phyloP scores from a whole-genome alignment of 2,329 filamentous ascomycete species.

The Cladophialophora chaetospira region DNA sequence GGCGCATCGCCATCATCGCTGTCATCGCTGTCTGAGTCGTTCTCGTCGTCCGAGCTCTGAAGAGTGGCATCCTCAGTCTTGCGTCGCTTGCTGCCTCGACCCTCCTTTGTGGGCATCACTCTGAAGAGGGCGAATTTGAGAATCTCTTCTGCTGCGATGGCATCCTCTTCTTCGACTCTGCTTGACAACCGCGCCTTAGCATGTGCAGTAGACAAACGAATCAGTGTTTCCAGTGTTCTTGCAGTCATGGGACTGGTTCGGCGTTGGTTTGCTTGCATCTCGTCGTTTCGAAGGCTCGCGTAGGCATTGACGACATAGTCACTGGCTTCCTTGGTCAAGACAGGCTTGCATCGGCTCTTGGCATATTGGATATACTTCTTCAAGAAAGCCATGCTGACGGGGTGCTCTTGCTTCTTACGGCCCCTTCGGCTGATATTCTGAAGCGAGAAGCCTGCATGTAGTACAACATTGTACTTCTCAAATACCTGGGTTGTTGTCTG shows the following conservation, averaged over 20 bases:
- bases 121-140: slow-evolving; percentile 96
- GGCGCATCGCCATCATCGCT: slow-evolving; percentile 33
- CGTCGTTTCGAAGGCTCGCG: slow-evolving; percentile 90
- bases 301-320: slow-evolving; percentile 91
- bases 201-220: slow-evolving; percentile 93
- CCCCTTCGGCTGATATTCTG: slow-evolving; percentile 51
- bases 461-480: slow-evolving; percentile 94
- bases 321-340: slow-evolving; percentile 86
- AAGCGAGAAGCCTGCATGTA: slow-evolving; percentile 78
- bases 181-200: slow-evolving; percentile 88
- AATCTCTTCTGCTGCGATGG: slow-evolving; percentile 82
- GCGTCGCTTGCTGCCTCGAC: slow-evolving; percentile 77
- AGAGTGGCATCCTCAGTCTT: slow-evolving; percentile 72
- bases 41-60: slow-evolving; percentile 63
- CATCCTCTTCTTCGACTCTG: slow-evolving; percentile 86
- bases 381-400: slow-evolving; percentile 90
- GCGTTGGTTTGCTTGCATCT: slow-evolving; percentile 90
- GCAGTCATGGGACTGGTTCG: slow-evolving; percentile 94
- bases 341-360: slow-evolving; percentile 85
- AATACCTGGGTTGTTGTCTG: slow-evolving; percentile 82
- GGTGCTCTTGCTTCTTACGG: slow-evolving; percentile 67
- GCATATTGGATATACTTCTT: slow-evolving; percentile 99
- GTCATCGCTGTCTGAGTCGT: slow-evolving; percentile 49
- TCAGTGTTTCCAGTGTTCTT: slow-evolving; percentile 95
- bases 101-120: slow-evolving; percentile 72